Evolutionary conservation across 2,329 filamentous ascomycete species (phyloP).

Genomic region (Scolecobasidium constrictum): DNA sequence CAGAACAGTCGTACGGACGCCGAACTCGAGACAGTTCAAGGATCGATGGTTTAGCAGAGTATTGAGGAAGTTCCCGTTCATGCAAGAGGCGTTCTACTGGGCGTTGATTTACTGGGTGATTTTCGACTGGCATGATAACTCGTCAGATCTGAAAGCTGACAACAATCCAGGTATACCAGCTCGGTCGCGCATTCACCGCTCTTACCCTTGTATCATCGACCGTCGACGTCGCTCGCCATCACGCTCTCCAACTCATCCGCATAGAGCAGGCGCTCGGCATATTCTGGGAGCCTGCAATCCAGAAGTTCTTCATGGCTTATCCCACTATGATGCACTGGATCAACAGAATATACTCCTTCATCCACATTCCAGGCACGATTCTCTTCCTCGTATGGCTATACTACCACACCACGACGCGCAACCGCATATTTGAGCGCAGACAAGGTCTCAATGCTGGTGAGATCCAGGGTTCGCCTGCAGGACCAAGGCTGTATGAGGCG

Average conservation of each 20-base stretch:
- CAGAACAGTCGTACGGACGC: constrained; percentile 41
- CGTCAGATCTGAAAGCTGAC: not conserved
- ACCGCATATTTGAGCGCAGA: not conserved
- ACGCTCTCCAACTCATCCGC: constrained; percentile 57
- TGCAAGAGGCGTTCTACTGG: constrained; percentile 71
- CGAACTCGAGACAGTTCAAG: constrained; percentile 51
- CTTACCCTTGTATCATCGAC: constrained; percentile 57
- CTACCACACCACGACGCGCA: constrained; percentile 51
- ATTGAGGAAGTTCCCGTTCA: constrained; percentile 57
- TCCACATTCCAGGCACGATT: constrained; percentile 68
- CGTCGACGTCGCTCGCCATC: constrained; percentile 55
- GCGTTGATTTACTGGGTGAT: constrained; percentile 65
- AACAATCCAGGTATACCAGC: constrained; percentile 53
- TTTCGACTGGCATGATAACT: constrained; percentile 8
- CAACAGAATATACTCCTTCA: constrained; percentile 65
- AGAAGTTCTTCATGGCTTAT: constrained; percentile 44
- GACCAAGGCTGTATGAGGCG: constrained; percentile 43
- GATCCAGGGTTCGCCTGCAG: constrained; percentile 36
- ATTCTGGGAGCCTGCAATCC: constrained; percentile 54
- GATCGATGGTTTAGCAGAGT: constrained; percentile 52
- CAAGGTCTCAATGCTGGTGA: not conserved
- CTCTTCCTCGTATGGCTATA: constrained; percentile 57
- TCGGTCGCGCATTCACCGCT: constrained; percentile 61
- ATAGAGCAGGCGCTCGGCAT: constrained; percentile 54
- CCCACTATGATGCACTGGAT: constrained; percentile 54